phyloP scores from a whole-genome alignment of 225 moss, liverwort and hornwort genomes.

The Thuidium tamariscinum region DNA sequence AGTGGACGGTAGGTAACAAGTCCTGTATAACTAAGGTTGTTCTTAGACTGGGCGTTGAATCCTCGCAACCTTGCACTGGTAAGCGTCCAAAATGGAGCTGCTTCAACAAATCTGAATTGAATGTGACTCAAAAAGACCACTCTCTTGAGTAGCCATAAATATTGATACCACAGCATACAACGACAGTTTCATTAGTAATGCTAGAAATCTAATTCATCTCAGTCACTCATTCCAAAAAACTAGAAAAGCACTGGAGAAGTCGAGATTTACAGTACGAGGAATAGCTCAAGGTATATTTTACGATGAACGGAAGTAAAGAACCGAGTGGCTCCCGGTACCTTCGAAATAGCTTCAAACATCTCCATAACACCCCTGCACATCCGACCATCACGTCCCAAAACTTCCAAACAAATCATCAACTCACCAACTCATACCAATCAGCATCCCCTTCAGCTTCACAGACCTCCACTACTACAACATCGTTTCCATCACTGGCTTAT shows the following conservation, averaged over 20 bases:
- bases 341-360: too few relatives aligned
- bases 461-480: not conserved
- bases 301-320: too few relatives aligned
- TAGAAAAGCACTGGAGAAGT: not conserved
- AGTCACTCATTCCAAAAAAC: not conserved
- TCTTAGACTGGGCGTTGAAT: not conserved
- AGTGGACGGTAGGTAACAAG: not conserved
- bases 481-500: not conserved
- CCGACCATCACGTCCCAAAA: too few relatives aligned
- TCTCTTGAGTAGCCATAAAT: not conserved
- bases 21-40: not conserved
- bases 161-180: not conserved
- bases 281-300: too few relatives aligned
- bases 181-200: not conserved
- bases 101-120: not conserved
- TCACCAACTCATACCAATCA: too few relatives aligned
- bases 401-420: too few relatives aligned
- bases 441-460: not conserved
- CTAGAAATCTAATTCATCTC: not conserved
- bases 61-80: too few relatives aligned
- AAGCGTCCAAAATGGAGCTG: not conserved
- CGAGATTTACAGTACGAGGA: not conserved
- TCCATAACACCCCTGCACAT: too few relatives aligned
- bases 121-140: not conserved
- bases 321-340: too few relatives aligned